Evolutionary conservation across 2,329 filamentous ascomycete genomes (phyloP), one percentile per base, ranked within the genome.

Genomic region (Claviceps maximensis): DNA sequence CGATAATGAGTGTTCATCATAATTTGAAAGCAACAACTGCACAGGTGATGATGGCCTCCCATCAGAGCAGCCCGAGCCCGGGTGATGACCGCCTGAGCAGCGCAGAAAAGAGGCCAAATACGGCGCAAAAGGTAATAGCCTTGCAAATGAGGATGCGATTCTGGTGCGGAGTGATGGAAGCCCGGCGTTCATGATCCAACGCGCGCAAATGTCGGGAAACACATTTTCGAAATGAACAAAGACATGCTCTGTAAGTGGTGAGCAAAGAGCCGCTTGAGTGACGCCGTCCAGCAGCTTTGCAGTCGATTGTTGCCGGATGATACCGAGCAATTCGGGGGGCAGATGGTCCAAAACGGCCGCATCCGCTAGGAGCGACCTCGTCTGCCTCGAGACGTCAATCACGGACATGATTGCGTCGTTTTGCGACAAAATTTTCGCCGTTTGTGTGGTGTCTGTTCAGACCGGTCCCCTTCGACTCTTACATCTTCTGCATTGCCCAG

Each of bases 181-280:
- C 29, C 67, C 66, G 29, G 71, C 61, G 64, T 71, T 66, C 62
- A 75, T 73, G 46, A 86, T 73, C 89, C 89, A 95, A 72, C 86
- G 76, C 56, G 89, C 86, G 68, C 86, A 88, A 49, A 94, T 74
- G 67, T 96, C 90, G 60, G 88, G 80, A 62, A 93, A 87, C 42
- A 90, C 71, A 56, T 77, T 73, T 65, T 87, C 82, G 67, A 90
- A 89, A 62, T 86, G 78, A 58, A 79, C 73, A 63, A 93, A 89
- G 63, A 95, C 73, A 53, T 74, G 74, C 63, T 88, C 81, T 61
- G 88, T 91, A 66, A 82, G 77, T 69, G 74, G 72, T 60, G 86
- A 76, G 61, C 81, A 75, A 63, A 95, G 78, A 54, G 87, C 82
- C 55, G 82, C 79, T 61, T 77, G 72, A 60, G 87, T 79, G 62